Evolutionary conservation across 148 eudicot genomes (phyloP).

Genomic region (Camellia granthamiana): DNA sequence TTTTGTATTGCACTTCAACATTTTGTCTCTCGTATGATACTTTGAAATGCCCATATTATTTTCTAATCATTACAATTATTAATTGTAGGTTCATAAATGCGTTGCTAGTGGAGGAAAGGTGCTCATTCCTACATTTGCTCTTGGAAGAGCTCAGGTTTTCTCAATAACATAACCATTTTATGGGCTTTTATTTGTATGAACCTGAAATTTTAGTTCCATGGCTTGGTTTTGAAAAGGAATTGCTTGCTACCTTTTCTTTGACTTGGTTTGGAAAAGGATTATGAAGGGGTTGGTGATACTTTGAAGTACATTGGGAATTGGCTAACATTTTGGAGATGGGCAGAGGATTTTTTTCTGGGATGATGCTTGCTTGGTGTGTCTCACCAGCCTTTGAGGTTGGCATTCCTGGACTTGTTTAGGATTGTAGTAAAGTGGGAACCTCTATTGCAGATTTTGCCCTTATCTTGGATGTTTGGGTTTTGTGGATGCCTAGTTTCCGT

Average conservation of each 20-base stretch:
- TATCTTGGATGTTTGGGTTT: too few species aligned
- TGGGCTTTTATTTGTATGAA: background rate
- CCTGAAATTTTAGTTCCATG: background rate
- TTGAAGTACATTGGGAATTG: too few species aligned
- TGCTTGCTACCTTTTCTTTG: background rate
- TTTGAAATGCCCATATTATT: background rate
- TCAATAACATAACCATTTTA: background rate
- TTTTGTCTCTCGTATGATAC: background rate
- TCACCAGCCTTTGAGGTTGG: background rate
- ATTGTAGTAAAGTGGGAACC: too few species aligned
- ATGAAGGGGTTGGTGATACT: background rate
- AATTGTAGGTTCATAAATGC: slow-evolving; percentile 77
- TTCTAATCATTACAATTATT: background rate
- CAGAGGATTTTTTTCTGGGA: too few species aligned
- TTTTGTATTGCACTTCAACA: background rate
- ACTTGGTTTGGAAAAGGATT: background rate
- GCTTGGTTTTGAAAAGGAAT: background rate
- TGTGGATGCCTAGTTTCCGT: too few species aligned
- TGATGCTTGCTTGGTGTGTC: too few species aligned
- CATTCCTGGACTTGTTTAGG: background rate
- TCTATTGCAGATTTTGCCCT: too few species aligned
- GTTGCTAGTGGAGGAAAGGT: slow-evolving; percentile 84
- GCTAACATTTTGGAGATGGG: too few species aligned
- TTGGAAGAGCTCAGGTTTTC: slow-evolving; percentile 91
- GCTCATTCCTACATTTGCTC: slow-evolving; percentile 93